Conservation (phyloP, 352 stramenopile genomes). For the Pythium aphanidermatum region DNA sequence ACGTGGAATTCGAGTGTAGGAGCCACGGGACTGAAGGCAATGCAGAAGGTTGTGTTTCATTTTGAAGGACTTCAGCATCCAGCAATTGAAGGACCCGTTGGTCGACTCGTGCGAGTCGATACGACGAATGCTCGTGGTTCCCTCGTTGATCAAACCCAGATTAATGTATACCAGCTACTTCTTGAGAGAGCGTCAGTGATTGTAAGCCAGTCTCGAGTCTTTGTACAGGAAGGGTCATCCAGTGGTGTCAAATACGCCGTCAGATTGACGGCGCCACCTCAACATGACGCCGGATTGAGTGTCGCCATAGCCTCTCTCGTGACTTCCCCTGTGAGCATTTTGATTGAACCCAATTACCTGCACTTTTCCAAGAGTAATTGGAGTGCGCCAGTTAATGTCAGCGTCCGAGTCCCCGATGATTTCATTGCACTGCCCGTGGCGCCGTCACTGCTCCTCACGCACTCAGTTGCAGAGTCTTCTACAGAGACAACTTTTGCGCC, state of each 20-base stretch:
- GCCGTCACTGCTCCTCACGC: slow-evolving; percentile 21
- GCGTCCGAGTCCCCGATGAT: slow-evolving; percentile 22
- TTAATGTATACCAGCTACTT: slow-evolving; percentile 27
- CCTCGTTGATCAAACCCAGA: slow-evolving; percentile 49
- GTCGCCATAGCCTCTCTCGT: slow-evolving; percentile 5
- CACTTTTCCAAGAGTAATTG: slow-evolving; percentile 44
- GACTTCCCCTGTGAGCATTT: no score
- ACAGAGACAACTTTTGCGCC: slow-evolving; percentile 28
- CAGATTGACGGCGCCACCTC: slow-evolving; percentile 34
- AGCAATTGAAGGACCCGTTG: slow-evolving; percentile 47
- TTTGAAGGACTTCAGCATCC: slow-evolving; percentile 36
- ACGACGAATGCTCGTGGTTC: slow-evolving; percentile 30
- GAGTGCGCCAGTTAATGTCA: slow-evolving; percentile 23
- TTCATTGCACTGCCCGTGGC: slow-evolving; percentile 15
- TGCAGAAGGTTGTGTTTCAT: slow-evolving; percentile 24
- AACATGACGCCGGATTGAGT: slow-evolving; percentile 14
- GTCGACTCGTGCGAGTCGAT: slow-evolving; percentile 34
- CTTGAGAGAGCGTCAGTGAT: slow-evolving; percentile 36
- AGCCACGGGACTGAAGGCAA: slow-evolving; percentile 8
- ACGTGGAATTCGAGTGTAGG: slow-evolving; percentile 15
- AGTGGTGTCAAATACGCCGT: slow-evolving; percentile 27
- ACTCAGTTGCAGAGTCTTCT: slow-evolving; percentile 30
- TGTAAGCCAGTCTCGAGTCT: slow-evolving; percentile 20
- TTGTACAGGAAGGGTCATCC: slow-evolving; percentile 11
- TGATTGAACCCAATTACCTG: slow-evolving; percentile 3